Evolutionary conservation across 768 basidiomycete species (phyloP).

Genomic region (Termitomyces sp.): DNA sequence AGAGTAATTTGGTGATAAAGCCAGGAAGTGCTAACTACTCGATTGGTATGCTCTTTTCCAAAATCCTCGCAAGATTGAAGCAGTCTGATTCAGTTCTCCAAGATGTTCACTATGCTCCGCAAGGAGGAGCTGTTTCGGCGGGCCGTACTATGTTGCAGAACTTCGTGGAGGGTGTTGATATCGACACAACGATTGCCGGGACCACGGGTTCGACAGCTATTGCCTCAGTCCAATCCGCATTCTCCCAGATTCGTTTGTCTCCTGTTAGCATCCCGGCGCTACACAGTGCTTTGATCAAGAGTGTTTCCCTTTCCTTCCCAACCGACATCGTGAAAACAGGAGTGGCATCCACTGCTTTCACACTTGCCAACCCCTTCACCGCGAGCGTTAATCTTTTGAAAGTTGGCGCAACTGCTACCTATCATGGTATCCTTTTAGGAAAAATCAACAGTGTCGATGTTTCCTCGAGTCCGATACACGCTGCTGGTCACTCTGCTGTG

Average conservation of each 20-base stretch:
- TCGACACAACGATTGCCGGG: constrained; percentile 54
- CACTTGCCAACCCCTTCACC: constrained; percentile 66
- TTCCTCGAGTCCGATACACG: constrained; percentile 56
- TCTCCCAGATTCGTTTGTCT: constrained; percentile 56
- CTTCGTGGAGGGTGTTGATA: constrained; percentile 62
- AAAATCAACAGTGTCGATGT: constrained; percentile 52
- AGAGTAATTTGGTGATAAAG: constrained; percentile 53
- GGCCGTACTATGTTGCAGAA: constrained; percentile 60
- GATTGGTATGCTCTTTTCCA: constrained; percentile 38
- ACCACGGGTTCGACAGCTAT: constrained; percentile 54
- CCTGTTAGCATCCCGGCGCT: constrained; percentile 65
- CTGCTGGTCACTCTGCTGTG: constrained; percentile 52
- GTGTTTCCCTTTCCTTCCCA: constrained; percentile 57
- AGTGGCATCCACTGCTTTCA: constrained; percentile 54
- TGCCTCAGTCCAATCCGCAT: constrained; percentile 54
- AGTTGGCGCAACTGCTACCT: constrained; percentile 51
- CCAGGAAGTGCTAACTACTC: constrained; percentile 57
- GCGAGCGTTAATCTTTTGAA: constrained; percentile 64
- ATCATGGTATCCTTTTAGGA: constrained; percentile 53
- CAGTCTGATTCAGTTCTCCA: neutral
- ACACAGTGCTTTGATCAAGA: constrained; percentile 56
- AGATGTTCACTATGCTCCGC: constrained; percentile 63
- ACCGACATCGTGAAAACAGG: constrained; percentile 58
- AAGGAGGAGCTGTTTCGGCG: constrained; percentile 47
- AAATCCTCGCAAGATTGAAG: neutral